Evolutionary conservation across 2,329 filamentous ascomycete genomes (phyloP).

Genomic region (Fusarium equiseti): DNA sequence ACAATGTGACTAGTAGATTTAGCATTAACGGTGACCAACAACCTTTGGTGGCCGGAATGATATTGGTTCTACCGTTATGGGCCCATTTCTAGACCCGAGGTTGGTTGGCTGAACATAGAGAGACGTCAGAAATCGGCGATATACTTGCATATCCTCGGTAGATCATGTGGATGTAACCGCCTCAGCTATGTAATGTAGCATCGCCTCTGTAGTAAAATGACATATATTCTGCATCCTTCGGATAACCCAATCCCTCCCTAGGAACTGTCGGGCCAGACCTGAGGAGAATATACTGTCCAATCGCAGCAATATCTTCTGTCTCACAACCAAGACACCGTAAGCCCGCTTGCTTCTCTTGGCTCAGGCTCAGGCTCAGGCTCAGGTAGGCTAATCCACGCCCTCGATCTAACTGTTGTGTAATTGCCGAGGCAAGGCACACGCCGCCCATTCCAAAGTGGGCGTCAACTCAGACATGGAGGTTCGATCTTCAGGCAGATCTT

Average conservation of each 20-base stretch:
- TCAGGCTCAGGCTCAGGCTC: not conserved
- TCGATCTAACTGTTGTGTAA: constrained; percentile 8
- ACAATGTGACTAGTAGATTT: constrained; percentile 9
- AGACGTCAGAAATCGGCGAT: constrained; percentile 7
- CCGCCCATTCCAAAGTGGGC: constrained; percentile 29
- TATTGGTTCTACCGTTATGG: constrained; percentile 5
- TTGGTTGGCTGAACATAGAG: not conserved
- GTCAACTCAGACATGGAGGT: constrained; percentile 4
- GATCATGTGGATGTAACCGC: not conserved
- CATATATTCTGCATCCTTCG: not conserved
- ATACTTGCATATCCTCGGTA: not conserved
- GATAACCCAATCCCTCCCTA: not conserved
- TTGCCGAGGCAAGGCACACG: constrained; percentile 25
- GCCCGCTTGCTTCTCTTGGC: not conserved
- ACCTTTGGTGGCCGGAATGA: not conserved
- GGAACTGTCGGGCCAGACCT: not conserved
- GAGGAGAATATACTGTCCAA: constrained; percentile 16
- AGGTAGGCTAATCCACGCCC: constrained; percentile 1
- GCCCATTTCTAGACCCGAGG: not conserved
- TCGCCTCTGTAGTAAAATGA: not conserved
- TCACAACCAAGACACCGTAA: constrained; percentile 12
- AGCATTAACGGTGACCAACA: constrained; percentile 13
- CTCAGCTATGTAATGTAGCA: not conserved
- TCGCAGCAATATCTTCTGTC: not conserved
- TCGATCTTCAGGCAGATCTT: constrained; percentile 31